Evolutionary conservation across 2,329 filamentous ascomycete genomes (phyloP).

Genomic region (Calonectria ilicicola): DNA sequence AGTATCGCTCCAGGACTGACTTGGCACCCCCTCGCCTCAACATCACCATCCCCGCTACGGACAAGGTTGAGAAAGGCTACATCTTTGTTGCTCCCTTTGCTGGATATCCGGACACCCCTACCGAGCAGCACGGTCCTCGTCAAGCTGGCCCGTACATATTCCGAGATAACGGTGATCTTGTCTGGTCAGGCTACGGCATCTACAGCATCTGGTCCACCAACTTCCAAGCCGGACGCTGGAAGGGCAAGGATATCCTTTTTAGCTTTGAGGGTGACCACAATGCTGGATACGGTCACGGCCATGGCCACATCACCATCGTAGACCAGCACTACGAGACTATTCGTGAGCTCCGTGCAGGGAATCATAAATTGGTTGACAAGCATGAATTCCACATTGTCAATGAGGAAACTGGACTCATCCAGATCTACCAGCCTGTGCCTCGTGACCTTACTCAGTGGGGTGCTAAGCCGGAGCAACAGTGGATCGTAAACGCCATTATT

Average conservation of each 20-base stretch:
- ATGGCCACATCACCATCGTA: conserved; percentile 65
- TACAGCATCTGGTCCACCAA: conserved; percentile 66
- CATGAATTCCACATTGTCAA: conserved; percentile 68
- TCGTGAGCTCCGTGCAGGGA: conserved; percentile 62
- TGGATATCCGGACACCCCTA: conserved; percentile 48
- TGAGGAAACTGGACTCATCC: conserved; percentile 64
- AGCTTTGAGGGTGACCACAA: conserved; percentile 67
- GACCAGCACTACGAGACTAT: conserved; percentile 67
- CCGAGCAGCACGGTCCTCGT: conserved; percentile 57
- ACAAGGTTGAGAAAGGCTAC: conserved; percentile 55
- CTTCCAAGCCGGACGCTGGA: conserved; percentile 63
- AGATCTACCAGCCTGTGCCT: conserved; percentile 64
- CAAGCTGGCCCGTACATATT: conserved; percentile 69
- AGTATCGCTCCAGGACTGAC: conserved; percentile 40
- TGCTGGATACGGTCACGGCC: conserved; percentile 63
- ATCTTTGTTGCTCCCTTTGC: conserved; percentile 57
- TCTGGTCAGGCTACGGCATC: conserved; percentile 68
- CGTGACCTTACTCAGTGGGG: conserved; percentile 59
- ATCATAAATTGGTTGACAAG: conserved; percentile 63
- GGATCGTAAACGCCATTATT: conserved; percentile 67
- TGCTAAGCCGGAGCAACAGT: conserved; percentile 60
- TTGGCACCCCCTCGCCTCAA: conserved; percentile 49
- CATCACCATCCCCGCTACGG: conserved; percentile 57
- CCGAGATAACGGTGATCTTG: conserved; percentile 63
- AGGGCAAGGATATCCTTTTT: conserved; percentile 64